Evolutionary conservation across 768 basidiomycete genomes (phyloP).

Genomic region (Trametes elegans): DNA sequence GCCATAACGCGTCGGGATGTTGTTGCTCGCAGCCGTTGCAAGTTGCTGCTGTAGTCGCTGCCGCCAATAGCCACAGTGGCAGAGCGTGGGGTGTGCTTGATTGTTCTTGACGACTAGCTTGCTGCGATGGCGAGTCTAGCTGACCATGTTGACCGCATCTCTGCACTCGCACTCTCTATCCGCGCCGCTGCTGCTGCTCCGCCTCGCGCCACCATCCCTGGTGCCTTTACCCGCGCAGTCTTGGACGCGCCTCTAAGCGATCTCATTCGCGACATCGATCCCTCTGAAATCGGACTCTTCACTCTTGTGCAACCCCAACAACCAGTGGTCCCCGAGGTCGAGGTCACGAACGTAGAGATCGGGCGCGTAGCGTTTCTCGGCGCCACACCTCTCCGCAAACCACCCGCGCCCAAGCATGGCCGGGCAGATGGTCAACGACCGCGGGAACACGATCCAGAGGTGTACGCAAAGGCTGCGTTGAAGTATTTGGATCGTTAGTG

Average conservation of each 20-base stretch:
- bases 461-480: constrained; percentile 72
- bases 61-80: too few relatives aligned
- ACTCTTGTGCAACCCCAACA: constrained; percentile 43
- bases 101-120: too few relatives aligned
- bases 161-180: constrained; percentile 51
- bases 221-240: constrained; percentile 64
- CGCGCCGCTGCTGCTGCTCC: constrained; percentile 26
- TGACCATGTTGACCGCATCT: constrained; percentile 68
- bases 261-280: constrained; percentile 77
- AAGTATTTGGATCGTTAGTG: constrained; percentile 80
- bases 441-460: constrained; percentile 63
- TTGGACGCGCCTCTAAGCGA: constrained; percentile 64
- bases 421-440: constrained; percentile 30
- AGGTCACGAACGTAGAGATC: constrained; percentile 40
- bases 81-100: too few relatives aligned
- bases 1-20: not conserved
- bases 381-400: constrained; percentile 65
- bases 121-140: constrained; percentile 37
- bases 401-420: constrained; percentile 40
- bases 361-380: constrained; percentile 64
- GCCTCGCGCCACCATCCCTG: constrained; percentile 17
- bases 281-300: constrained; percentile 78
- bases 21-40: not conserved
- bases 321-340: constrained; percentile 26
- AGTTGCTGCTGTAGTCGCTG: too few relatives aligned